A percentile compares a stretch with the other conserved stretches of the same genome.
phyloP scores from a whole-genome alignment of 108 stramenopile genomes.

The Fistulifera pelliculosa region DNA sequence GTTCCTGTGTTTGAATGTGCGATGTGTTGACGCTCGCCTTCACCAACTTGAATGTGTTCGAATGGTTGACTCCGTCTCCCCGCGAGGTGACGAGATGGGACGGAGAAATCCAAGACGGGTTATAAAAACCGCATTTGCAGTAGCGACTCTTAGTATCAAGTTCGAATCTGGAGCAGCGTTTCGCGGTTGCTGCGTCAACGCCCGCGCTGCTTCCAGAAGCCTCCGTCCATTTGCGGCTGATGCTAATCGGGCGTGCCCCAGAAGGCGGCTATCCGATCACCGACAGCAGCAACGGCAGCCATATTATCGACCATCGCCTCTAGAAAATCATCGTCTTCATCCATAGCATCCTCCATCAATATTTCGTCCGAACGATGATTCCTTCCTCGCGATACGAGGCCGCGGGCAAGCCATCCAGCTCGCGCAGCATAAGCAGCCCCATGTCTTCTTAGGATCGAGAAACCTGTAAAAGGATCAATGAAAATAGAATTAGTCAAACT shows the following conservation, averaged over 20 bases:
- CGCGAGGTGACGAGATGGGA: constrained; percentile 14
- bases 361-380: neutral
- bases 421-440: constrained; percentile 3
- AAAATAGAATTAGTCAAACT: too few relatives aligned
- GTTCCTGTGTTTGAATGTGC: constrained; percentile 24
- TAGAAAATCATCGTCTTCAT: constrained; percentile 17
- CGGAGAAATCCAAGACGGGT: constrained; percentile 25
- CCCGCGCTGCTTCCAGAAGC: constrained; percentile 8
- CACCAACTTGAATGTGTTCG: constrained; percentile 17
- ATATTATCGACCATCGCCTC: constrained; percentile 15
- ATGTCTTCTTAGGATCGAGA: neutral
- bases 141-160: constrained; percentile 18
- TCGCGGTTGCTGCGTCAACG: constrained; percentile 6
- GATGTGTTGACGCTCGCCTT: constrained; percentile 11
- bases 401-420: constrained; percentile 11
- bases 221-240: constrained; percentile 1
- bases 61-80: constrained; percentile 9
- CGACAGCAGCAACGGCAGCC: constrained; percentile 12
- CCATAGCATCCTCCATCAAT: constrained; percentile 1
- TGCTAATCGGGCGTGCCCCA: neutral
- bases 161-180: constrained; percentile 13
- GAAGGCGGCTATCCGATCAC: constrained; percentile 17
- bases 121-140: constrained; percentile 20
- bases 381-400: neutral
- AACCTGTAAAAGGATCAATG: neutral